Percentiles rank a stretch among this genome's conserved stretches.
Conservation (phyloP, 2,329 filamentous ascomycete species). For the Trichoderma sp. region DNA sequence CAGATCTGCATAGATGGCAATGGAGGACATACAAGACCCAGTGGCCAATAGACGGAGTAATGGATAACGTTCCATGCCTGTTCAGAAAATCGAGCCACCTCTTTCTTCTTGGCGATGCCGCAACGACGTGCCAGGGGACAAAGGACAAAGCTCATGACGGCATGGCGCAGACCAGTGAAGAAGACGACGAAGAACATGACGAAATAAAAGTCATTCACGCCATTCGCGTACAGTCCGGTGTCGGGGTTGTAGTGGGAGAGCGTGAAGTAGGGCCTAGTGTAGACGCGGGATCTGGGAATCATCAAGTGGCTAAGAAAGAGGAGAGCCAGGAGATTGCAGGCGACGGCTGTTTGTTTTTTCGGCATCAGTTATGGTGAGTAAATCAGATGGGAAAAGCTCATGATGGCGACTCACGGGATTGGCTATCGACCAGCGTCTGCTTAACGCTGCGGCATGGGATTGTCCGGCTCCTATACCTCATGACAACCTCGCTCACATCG, state of each 20-base stretch:
- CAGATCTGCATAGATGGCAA: no score
- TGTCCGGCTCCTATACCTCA: neutral
- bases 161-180: slow-evolving; percentile 81
- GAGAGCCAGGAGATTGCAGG: slow-evolving; percentile 74
- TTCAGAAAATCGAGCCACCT: slow-evolving; percentile 79
- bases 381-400: neutral
- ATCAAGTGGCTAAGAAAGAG: slow-evolving; percentile 76
- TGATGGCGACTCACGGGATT: neutral
- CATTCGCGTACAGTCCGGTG: slow-evolving; percentile 68
- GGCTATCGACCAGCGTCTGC: neutral
- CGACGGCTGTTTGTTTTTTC: slow-evolving; percentile 8
- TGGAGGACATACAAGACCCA: slow-evolving; percentile 69
- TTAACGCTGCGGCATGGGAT: neutral
- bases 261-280: slow-evolving; percentile 80
- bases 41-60: slow-evolving; percentile 73
- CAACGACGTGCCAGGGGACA: slow-evolving; percentile 68
- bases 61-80: slow-evolving; percentile 89
- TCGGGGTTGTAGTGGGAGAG: slow-evolving; percentile 75
- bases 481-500: neutral
- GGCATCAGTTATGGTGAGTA: neutral
- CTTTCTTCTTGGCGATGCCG: slow-evolving; percentile 73
- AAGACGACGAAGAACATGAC: slow-evolving; percentile 74
- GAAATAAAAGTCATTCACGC: slow-evolving; percentile 74
- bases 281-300: slow-evolving; percentile 72
- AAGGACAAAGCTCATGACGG: slow-evolving; percentile 80